Conservation (phyloP, 805 yeast species). For the Metschnikowia drakensbergensis region DNA sequence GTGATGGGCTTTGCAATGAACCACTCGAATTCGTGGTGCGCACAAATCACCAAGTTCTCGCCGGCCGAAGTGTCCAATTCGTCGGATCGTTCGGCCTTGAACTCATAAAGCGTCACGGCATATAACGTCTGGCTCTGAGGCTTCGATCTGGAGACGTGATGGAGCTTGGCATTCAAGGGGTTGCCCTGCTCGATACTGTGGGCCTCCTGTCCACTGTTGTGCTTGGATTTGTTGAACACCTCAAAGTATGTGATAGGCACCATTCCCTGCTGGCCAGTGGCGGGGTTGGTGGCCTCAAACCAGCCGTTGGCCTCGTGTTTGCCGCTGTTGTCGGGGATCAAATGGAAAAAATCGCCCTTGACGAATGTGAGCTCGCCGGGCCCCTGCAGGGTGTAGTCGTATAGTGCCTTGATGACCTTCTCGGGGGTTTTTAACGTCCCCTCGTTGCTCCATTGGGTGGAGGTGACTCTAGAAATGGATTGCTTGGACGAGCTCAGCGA, state of each 20-base stretch:
- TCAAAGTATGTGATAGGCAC: constrained; percentile 87
- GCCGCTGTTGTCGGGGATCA: constrained; percentile 32
- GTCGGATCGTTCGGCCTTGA: constrained; percentile 77
- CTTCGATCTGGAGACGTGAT: constrained; percentile 13
- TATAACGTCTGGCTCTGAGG: constrained; percentile 52
- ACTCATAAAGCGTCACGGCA: constrained; percentile 83
- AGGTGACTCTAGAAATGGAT: constrained; percentile 29
- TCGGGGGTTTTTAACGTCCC: constrained; percentile 54
- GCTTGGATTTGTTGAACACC: constrained; percentile 59
- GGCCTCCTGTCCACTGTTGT: constrained; percentile 18
- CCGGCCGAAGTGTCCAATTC: constrained; percentile 83
- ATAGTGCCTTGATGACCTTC: constrained; percentile 78
- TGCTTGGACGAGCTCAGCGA: constrained; percentile 29
- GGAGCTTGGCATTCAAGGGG: constrained; percentile 20
- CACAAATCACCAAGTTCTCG: constrained; percentile 88
- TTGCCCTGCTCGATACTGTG: constrained; percentile 18
- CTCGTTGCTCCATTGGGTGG: constrained; percentile 14
- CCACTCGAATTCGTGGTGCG: constrained; percentile 97
- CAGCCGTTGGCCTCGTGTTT: constrained; percentile 49
- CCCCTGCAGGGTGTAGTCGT: constrained; percentile 72
- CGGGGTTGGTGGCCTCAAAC: constrained; percentile 88
- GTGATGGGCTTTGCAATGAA: constrained; percentile 96
- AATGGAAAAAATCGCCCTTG: constrained; percentile 88
- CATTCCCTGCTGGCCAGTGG: constrained; percentile 70
- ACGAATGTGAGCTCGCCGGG: constrained; percentile 75